A percentile compares a stretch with the other conserved stretches of the same genome.
Conservation (phyloP, 352 stramenopile species). For the Globisporangium paroecandrum region DNA sequence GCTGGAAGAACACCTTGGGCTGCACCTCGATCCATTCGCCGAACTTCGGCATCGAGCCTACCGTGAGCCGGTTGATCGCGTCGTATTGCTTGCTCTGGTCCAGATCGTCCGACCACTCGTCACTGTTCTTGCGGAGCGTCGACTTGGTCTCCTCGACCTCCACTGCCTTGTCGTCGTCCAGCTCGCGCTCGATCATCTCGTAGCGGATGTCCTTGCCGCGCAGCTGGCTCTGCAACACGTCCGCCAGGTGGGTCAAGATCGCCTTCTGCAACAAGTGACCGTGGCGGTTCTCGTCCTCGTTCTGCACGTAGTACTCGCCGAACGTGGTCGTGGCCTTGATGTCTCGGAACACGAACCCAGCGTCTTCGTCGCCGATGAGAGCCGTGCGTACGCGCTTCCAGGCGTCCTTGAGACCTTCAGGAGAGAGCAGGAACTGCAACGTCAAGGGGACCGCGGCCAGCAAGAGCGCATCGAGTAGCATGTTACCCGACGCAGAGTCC, state of each 20-base stretch:
- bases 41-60: slow-evolving; percentile 19
- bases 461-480: slow-evolving; percentile 41
- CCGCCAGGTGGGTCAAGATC: slow-evolving; percentile 37
- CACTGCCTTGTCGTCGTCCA: slow-evolving; percentile 1
- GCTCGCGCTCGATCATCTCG: slow-evolving; percentile 27
- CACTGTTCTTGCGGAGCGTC: not conserved
- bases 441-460: slow-evolving; percentile 3
- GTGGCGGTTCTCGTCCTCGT: slow-evolving; percentile 25
- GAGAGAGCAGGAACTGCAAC: slow-evolving; percentile 32
- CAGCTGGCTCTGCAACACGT: slow-evolving; percentile 28
- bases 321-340: slow-evolving; percentile 14
- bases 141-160: slow-evolving; percentile 5
- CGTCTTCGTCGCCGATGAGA: slow-evolving; percentile 20
- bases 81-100: slow-evolving; percentile 11
- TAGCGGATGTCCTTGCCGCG: slow-evolving; percentile 37
- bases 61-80: slow-evolving; percentile 12
- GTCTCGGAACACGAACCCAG: slow-evolving; percentile 26
- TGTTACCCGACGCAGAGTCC: slow-evolving; percentile 35
- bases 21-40: slow-evolving; percentile 23
- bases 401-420: slow-evolving; percentile 28
- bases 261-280: slow-evolving; percentile 44
- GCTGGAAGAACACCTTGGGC: slow-evolving; percentile 17
- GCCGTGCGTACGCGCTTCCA: slow-evolving; percentile 24
- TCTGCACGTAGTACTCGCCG: slow-evolving; percentile 9
- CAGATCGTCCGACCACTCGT: slow-evolving; percentile 21